Evolutionary conservation across 768 basidiomycete species (phyloP), one percentile per base, ranked within the genome.

Genomic region (Amanita pallidorosea): DNA sequence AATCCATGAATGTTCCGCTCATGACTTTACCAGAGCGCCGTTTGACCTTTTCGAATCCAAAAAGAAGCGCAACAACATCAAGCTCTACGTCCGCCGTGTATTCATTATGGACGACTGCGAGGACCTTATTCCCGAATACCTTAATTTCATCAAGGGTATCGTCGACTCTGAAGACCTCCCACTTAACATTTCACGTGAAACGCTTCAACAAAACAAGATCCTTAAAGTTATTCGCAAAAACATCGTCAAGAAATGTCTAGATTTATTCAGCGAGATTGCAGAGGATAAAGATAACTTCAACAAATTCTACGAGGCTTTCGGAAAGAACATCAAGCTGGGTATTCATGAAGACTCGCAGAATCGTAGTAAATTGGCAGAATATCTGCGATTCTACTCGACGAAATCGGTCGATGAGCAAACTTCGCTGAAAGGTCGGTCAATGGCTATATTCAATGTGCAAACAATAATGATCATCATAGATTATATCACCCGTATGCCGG

Each of bases 51-150:
- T 99, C 74, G 96, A 99, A 77, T 89, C 88, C 54, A 98, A 99
- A 87, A 98, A 98, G 88, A 98, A 98, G 83, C 90, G 95, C 63
- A 97, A 97, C 81, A 98, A 98, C 87, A 98, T 99, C 81, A 99
- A 99, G 76, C 93, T 99, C 67, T 99, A 98, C 67, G 96, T 99
- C 60, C 91, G 96, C 76, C 92, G 96, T 52, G 95, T 98, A 63
- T 98, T 99, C 80, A 98, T 99, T 80, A 97, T 96, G 91, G 96
- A 99, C 72, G 94, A 96, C 70, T 98, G 95, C 68, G 95, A 98
- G 76, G 96, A 99, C 64, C 76, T 96, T 65, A 98, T 95, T 64
- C 95, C 95, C 59, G 95, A 98, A 69, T 98, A 98, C 79, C 90
- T 97, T 70, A 97, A 97, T 80, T 98, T 97, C 68, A 83, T 97